Percentiles rank a stretch among this genome's conserved stretches.
Evolutionary conservation across 1,139 yeast species (phyloP).

Genomic region (Entelexis paramagnoliae): DNA sequence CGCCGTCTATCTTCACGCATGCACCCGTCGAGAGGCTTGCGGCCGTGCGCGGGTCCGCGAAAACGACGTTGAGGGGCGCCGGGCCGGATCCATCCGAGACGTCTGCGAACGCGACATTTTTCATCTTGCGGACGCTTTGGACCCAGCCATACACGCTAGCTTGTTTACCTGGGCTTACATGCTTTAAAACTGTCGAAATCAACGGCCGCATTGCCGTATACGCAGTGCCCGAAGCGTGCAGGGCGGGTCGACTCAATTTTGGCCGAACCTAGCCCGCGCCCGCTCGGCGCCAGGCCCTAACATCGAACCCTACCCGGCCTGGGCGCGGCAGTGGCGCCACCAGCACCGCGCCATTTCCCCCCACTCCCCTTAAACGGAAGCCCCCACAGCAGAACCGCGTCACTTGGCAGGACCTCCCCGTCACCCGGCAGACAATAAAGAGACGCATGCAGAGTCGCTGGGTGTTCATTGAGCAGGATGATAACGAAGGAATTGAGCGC

Average conservation of each 20-base stretch:
- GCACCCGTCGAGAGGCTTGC: conserved; percentile 36
- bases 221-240: not conserved
- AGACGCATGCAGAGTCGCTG: conserved; percentile 8
- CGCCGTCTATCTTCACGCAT: conserved; percentile 40
- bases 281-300: not conserved
- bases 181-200: conserved; percentile 6
- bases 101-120: conserved; percentile 71
- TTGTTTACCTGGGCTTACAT: conserved; percentile 12
- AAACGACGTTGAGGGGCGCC: conserved; percentile 49
- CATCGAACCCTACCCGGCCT: conserved; percentile 4
- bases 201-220: conserved; percentile 11
- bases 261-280: not conserved
- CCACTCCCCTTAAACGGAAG: not conserved
- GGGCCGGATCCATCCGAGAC: conserved; percentile 64
- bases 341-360: not conserved
- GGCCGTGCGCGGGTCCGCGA: conserved; percentile 26
- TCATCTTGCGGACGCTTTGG: conserved; percentile 57
- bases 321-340: conserved; percentile 10
- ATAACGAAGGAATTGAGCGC: not conserved
- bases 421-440: not conserved
- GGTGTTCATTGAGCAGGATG: conserved; percentile 4
- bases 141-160: conserved; percentile 57
- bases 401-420: not conserved
- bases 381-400: not conserved
- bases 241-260: not conserved